Evolutionary conservation across 2,329 filamentous ascomycete species (phyloP).

Genomic region (Orbilia oligospora): DNA sequence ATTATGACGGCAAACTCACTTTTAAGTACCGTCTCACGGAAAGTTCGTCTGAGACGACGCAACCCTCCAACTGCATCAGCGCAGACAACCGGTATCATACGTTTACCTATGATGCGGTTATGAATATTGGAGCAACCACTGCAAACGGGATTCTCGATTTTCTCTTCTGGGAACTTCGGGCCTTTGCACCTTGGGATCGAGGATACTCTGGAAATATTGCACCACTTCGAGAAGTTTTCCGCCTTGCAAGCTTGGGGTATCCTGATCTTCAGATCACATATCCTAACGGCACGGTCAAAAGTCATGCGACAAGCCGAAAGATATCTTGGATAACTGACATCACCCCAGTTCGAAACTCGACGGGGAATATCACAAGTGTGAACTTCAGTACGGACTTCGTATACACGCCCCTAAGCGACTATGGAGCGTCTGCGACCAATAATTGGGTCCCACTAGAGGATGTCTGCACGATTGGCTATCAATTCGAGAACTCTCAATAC

Average conservation of each 20-base stretch:
- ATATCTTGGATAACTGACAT: conserved; percentile 43
- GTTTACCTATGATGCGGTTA: conserved; percentile 46
- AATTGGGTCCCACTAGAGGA: conserved; percentile 40
- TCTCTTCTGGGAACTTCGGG: conserved; percentile 40
- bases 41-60: neutral
- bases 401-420: conserved; percentile 39
- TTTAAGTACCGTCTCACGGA: conserved; percentile 46
- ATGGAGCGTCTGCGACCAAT: conserved; percentile 36
- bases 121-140: conserved; percentile 43
- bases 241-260: conserved; percentile 37
- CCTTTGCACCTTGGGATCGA: conserved; percentile 25
- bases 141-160: conserved; percentile 31
- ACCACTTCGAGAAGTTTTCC: conserved; percentile 38
- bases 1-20: conserved; percentile 43
- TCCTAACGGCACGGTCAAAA: conserved; percentile 29
- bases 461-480: conserved; percentile 27
- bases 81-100: conserved; percentile 39
- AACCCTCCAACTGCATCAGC: conserved; percentile 17
- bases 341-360: conserved; percentile 28
- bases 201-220: conserved; percentile 15
- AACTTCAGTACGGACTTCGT: conserved; percentile 40
- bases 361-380: conserved; percentile 44
- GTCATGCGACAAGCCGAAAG: conserved; percentile 35
- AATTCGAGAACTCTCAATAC: neutral
- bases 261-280: conserved; percentile 36